Base-by-base conservation (phyloP, 768 basidiomycete species). In the Trametes cubensis region DNA sequence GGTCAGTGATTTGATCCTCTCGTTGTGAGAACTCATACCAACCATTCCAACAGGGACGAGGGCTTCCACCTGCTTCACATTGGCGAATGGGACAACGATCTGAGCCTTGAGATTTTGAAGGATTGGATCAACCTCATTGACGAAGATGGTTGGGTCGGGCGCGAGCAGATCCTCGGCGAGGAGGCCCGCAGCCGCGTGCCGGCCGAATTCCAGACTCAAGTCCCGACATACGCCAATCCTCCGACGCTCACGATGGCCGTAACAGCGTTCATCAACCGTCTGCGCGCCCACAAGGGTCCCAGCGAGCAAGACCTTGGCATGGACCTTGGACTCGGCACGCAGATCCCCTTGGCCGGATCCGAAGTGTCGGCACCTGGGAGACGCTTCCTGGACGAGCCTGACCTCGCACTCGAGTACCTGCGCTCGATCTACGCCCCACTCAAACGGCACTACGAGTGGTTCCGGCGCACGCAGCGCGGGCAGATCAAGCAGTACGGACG, bases 161-260 rank as follows among this genome's bases (percentile, higher is more conserved):
- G 95, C 25, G 95, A 98, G 75, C 95, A 98, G 74, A 98, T 98
- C 61, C 83, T 98, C 0, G 95, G 95, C 4, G 95, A 95, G 67
- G 95, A 98, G 77, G 95, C 95, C 18, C 85, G 96, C 52, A 97
- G 95, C 80, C 94, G 91, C 77, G 92, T 90, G 51, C 95, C 95
- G 8, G 63, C 77, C 45, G 89, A 98, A 72, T 98, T 98, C 77
- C 89, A 89, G 73, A 90, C 90, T 1, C 95, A 98, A 73, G 93
- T 95, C 18, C 96, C 95, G 10, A 90, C 85, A 55, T 94, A 93
- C 71, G 95, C 94, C 55, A 98, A 98, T 72, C 95, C 95, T 0
- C 95, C 95, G 0, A 98, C 95, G 0, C 83, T 98, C 18, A 84
- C 90, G 2, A 95, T 98, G 90, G 94, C 93, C 4, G 86, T 98